Base-by-base conservation (phyloP, 2,329 filamentous ascomycete genomes). In the Clonostachys solani region DNA sequence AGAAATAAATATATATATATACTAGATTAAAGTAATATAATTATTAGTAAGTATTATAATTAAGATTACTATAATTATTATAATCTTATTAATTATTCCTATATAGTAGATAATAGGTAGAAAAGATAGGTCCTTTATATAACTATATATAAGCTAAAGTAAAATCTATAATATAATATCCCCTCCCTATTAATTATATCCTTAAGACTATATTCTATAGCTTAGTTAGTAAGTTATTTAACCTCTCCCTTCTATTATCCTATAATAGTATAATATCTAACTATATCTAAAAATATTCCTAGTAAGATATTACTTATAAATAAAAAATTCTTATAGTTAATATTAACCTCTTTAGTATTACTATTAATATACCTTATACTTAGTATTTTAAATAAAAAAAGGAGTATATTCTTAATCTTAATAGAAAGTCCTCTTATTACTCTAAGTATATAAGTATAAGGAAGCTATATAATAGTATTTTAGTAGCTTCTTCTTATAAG, bases 151-250 rank as follows among this genome's bases (percentile, higher is more conserved):
- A 13, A 41, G 15, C 37, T 44, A n/a, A n/a, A n/a, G n/a, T n/a
- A n/a, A n/a, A n/a, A n/a, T n/a, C n/a, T 44, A 44, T 44, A 44
- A 35, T 44, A 35, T 44, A 44, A 44, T 35, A 44, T 16, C 33
- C 23, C 43, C 37, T 17, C 33, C 37, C 18, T 36, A 35, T 35
- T 13, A 16, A n/a, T 35, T 23, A 17, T 44, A 13, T 35, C 12
- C 43, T 36, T 44, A 44, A 44, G 23, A 33, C 13, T 18, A 17
- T 34, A 13, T 9, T 35, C n/a, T 8, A 35, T 44, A 36, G 15
- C 37, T 19, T 44, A 13, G 9, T 36, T 36, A 36, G 10, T 10
- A 36, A n/a, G 10, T 36, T 36, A 36, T 36, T 36, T 36, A n/a
- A n/a, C n/a, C 34, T n/a, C n/a, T 36, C 34, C 34, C 34, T 36